Evolutionary conservation across 805 yeast genomes (phyloP).

Genomic region (Myxozyma kluyveri): DNA sequence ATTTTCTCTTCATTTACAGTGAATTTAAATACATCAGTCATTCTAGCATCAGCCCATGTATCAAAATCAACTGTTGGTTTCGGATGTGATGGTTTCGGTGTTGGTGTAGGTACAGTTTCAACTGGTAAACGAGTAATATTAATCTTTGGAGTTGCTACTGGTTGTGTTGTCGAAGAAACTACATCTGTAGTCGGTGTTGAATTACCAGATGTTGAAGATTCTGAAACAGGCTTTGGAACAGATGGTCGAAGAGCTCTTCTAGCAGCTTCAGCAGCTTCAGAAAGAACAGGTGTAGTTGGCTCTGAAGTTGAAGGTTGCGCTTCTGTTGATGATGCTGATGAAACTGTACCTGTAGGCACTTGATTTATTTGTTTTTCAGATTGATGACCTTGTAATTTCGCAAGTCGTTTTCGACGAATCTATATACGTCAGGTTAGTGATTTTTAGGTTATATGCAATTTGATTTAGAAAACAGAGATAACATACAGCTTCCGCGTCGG

Average conservation of each 20-base stretch:
- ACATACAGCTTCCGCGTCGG: too few relatives aligned
- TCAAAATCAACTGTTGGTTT: slow-evolving; percentile 14
- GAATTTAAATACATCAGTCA: slow-evolving; percentile 10
- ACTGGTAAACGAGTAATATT: slow-evolving; percentile 8
- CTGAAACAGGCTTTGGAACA: neutral
- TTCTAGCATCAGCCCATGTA: slow-evolving; percentile 19
- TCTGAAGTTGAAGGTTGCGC: neutral
- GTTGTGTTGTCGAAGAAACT: neutral
- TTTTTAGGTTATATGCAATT: too few relatives aligned
- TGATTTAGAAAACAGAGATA: too few relatives aligned
- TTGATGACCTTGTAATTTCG: slow-evolving; percentile 42
- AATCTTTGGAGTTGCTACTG: slow-evolving; percentile 3
- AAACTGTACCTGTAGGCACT: too few relatives aligned
- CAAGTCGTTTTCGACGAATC: slow-evolving; percentile 54
- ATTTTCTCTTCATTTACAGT: slow-evolving; percentile 7
- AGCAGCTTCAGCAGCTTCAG: neutral
- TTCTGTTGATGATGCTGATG: too few relatives aligned
- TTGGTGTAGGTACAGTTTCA: neutral
- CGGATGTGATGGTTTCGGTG: slow-evolving; percentile 1
- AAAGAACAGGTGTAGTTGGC: neutral
- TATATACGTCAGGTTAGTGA: too few relatives aligned
- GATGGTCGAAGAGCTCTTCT: neutral
- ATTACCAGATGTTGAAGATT: slow-evolving; percentile 4
- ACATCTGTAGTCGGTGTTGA: slow-evolving; percentile 2
- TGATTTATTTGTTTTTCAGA: slow-evolving; percentile 12